Evolutionary conservation across 192 early-diverging fungal genomes (phyloP).

Genomic region (Glomus cerebriforme): DNA sequence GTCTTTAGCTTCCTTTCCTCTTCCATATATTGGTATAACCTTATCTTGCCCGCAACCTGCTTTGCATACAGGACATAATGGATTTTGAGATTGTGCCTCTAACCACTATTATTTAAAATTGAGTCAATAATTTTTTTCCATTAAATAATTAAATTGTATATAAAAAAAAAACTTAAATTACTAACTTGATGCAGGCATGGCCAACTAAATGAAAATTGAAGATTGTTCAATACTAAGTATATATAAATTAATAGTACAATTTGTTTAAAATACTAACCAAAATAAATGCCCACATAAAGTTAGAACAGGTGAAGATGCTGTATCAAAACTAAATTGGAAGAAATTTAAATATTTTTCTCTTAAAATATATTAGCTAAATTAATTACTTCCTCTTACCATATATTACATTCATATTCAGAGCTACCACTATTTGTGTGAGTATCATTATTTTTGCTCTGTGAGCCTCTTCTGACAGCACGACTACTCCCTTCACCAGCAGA

Average conservation of each 20-base stretch:
- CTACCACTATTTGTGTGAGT: neutral
- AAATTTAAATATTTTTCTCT: neutral
- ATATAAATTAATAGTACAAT: neutral
- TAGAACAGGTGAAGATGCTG: slow-evolving; percentile 71
- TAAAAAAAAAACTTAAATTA: neutral
- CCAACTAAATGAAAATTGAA: slow-evolving; percentile 13
- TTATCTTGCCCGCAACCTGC: slow-evolving; percentile 83
- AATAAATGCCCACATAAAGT: slow-evolving; percentile 82
- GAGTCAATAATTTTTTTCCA: neutral
- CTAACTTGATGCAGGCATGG: slow-evolving; percentile 29
- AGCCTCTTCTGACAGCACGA: neutral
- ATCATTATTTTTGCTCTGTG: neutral
- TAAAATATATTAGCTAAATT: neutral
- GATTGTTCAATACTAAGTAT: neutral
- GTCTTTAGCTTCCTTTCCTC: slow-evolving; percentile 75
- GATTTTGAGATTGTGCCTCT: slow-evolving; percentile 65
- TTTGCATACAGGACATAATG: slow-evolving; percentile 83
- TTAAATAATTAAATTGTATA: neutral
- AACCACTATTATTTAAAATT: slow-evolving; percentile 64
- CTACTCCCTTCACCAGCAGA: slow-evolving; percentile 21
- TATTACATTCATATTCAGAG: slow-evolving; percentile 32
- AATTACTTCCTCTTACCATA: slow-evolving; percentile 9
- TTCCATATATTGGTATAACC: slow-evolving; percentile 81
- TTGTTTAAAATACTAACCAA: slow-evolving; percentile 49
- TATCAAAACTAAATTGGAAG: slow-evolving; percentile 62